Evolutionary conservation across 495 filamentous ascomycete species (phyloP), one percentile per base, ranked within the genome.

Genomic region (Hypoxylon crocopeplum): DNA sequence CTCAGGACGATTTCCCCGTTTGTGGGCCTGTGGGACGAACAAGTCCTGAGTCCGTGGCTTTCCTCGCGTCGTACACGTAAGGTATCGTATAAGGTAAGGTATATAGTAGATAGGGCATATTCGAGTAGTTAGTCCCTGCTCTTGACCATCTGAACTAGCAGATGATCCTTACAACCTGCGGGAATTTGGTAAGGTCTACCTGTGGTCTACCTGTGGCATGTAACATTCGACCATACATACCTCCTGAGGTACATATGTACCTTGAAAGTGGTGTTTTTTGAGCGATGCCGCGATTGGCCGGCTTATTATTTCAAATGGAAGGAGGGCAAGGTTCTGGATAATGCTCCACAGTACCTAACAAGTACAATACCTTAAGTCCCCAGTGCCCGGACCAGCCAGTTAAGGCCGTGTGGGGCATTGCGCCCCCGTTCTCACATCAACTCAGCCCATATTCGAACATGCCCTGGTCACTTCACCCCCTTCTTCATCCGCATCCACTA

Each of bases 271-370:
- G 8, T 42, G n/a, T n/a, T 2, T 59, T 57, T 64, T 40, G 29
- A 32, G 34, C 49, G 50, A 50, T 56, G 39, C 61, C 61, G 61
- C 61, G 48, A 64, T 64, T 64, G 55, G 55, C 55, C 17, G 45
- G 33, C 16, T 40, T 10, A 36, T 51, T 57, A 55, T 44, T 45
- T 51, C 8, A 8, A 27, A 27, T 27, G 24, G 24, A n/a, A n/a
- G n/a, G n/a, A n/a, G n/a, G n/a, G n/a, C n/a, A n/a, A n/a, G n/a
- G n/a, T n/a, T n/a, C n/a, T n/a, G n/a, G n/a, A n/a, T n/a, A n/a
- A n/a, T n/a, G n/a, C n/a, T n/a, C n/a, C n/a, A n/a, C n/a, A n/a
- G n/a, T n/a, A 46, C 42, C 21, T 46, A 17, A 33, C 20, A 32
- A 46, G 15, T 46, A 46, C 42, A 46, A 32, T n/a, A 34, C 32